A percentile compares a stretch with the other conserved stretches of the same genome.
Evolutionary conservation across 1,284 basidiomycete genomes (phyloP).

Genomic region (Moniliophthora roreri): DNA sequence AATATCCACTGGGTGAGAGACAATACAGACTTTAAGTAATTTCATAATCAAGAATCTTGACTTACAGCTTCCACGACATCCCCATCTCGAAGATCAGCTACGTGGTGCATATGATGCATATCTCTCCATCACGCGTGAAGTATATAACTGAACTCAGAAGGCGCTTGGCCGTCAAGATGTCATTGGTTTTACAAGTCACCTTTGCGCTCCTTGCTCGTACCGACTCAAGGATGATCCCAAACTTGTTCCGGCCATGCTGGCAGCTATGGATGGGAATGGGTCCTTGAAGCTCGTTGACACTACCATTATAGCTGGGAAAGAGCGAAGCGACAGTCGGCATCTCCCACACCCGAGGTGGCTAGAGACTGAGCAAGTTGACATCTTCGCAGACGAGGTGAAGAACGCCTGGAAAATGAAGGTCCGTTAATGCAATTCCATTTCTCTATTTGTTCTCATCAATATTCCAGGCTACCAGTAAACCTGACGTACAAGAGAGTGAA

Average conservation of each 20-base stretch:
- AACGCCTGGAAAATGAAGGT: neutral
- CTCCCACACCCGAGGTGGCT: slow-evolving; percentile 17
- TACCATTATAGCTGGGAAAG: slow-evolving; percentile 16
- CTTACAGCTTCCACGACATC: no score
- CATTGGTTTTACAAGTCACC: neutral
- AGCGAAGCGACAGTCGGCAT: slow-evolving; percentile 17
- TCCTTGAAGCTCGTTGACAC: slow-evolving; percentile 30
- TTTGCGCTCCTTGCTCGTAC: neutral
- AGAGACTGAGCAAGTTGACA: slow-evolving; percentile 23
- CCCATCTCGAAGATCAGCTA: neutral
- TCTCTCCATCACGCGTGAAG: neutral
- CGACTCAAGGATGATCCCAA: neutral
- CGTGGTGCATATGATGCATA: neutral
- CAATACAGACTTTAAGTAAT: neutral
- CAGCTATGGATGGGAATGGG: slow-evolving; percentile 33
- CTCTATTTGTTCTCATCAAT: no score
- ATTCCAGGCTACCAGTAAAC: no score
- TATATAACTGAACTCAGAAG: neutral
- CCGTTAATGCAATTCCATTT: no score
- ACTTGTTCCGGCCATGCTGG: slow-evolving; percentile 14
- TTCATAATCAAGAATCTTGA: neutral
- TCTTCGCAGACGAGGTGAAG: slow-evolving; percentile 30
- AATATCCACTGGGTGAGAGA: slow-evolving; percentile 11
- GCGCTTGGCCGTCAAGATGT: neutral
- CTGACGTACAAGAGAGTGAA: no score